These are phyloP conservation scores for Nakazawaea wickerhamii DNA, from an alignment of 805 yeast genomes.

Conservation along the genomic window DNA sequence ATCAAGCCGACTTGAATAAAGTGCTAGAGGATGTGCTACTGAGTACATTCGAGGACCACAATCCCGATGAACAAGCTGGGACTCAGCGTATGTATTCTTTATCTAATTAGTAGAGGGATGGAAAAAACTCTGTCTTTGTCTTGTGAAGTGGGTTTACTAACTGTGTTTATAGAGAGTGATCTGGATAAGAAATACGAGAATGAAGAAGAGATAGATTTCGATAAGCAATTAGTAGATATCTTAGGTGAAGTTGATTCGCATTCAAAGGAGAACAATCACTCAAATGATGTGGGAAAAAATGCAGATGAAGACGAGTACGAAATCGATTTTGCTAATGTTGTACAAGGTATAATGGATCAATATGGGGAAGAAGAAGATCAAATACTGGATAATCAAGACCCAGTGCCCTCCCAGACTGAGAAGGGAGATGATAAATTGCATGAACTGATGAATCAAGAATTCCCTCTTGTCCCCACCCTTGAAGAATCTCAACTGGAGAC, in stretches of 20 bases:
- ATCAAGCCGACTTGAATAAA: slow-evolving; percentile 8
- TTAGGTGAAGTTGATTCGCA: slow-evolving; percentile 2
- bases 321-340: slow-evolving; percentile 12
- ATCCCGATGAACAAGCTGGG: not conserved
- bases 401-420: not conserved
- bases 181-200: not conserved
- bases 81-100: slow-evolving; percentile 2
- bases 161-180: not conserved
- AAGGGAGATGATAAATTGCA: not conserved
- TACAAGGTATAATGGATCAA: slow-evolving; percentile 10
- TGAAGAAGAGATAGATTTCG: slow-evolving; percentile 4
- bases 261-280: not conserved
- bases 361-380: slow-evolving; percentile 5
- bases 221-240: slow-evolving; percentile 3
- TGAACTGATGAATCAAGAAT: not conserved
- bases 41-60: slow-evolving; percentile 1
- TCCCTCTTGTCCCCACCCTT: not conserved
- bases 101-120: not conserved
- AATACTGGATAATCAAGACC: not conserved
- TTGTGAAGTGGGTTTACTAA: not conserved
- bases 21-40: slow-evolving; percentile 11
- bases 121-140: too few species aligned
- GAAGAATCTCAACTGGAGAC: not conserved
- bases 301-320: slow-evolving; percentile 4
- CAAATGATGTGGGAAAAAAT: not conserved